Evolutionary conservation across 352 stramenopile genomes (phyloP).

Genomic region (Pythium angustatum): DNA sequence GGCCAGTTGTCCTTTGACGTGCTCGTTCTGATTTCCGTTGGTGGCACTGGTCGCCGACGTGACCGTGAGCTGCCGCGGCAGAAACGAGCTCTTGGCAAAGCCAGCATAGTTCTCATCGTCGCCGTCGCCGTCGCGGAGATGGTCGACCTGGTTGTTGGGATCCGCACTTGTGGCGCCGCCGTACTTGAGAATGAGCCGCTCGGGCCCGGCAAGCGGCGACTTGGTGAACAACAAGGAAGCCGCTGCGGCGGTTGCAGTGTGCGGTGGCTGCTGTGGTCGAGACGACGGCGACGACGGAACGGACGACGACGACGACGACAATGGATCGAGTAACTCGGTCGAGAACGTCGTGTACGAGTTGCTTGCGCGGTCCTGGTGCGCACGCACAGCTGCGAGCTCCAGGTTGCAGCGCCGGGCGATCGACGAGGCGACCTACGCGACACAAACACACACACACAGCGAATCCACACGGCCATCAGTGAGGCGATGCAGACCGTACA

Average conservation of each 20-base stretch:
- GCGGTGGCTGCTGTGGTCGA: background rate
- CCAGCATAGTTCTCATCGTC: conserved; percentile 42
- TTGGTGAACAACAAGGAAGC: conserved; percentile 48
- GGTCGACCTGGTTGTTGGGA: conserved; percentile 29
- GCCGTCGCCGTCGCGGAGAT: conserved; percentile 4
- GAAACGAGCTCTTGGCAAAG: conserved; percentile 43
- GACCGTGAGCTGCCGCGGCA: conserved; percentile 32
- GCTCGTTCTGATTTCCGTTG: too few relatives aligned
- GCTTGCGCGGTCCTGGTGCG: conserved; percentile 44
- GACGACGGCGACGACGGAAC: conserved; percentile 19
- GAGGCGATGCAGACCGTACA: too few relatives aligned
- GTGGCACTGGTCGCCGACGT: too few relatives aligned
- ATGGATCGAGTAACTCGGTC: conserved; percentile 50
- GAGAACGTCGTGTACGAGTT: conserved; percentile 73
- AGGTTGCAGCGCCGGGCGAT: conserved; percentile 56
- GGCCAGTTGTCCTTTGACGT: too few relatives aligned
- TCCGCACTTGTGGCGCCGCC: too few relatives aligned
- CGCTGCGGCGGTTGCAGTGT: background rate
- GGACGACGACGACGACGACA: conserved; percentile 22
- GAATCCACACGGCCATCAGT: too few relatives aligned
- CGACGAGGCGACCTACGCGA: conserved; percentile 46
- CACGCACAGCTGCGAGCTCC: conserved; percentile 28
- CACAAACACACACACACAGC: background rate
- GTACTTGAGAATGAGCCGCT: background rate
- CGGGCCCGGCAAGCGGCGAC: conserved; percentile 22